Percentiles rank a stretch among this genome's conserved stretches.
Conservation (phyloP, 768 basidiomycete genomes). For the Panellus pusillus region DNA sequence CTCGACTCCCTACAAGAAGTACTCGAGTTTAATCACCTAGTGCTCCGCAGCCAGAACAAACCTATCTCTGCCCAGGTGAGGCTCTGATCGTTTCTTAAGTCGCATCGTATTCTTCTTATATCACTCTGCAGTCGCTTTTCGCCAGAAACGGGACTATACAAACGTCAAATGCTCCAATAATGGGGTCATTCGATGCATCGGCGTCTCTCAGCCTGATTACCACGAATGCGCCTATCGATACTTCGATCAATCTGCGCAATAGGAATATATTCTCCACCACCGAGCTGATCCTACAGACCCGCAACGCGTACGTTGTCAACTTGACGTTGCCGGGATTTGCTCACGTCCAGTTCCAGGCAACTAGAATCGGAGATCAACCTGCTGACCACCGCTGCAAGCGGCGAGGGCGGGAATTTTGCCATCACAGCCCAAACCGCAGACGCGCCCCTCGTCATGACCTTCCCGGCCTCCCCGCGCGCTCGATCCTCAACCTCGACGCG, state of each 20-base stretch:
- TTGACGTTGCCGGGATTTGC: not conserved
- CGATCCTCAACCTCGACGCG: slow-evolving; percentile 25
- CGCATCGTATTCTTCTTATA: not conserved
- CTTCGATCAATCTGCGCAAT: slow-evolving; percentile 38
- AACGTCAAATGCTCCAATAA: slow-evolving; percentile 47
- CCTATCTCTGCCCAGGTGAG: slow-evolving; percentile 37
- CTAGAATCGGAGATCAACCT: slow-evolving; percentile 13
- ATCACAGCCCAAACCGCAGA: slow-evolving; percentile 30
- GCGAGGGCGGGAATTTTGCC: slow-evolving; percentile 30
- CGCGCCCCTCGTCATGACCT: slow-evolving; percentile 25
- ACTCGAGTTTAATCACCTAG: slow-evolving; percentile 41
- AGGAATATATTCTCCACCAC: slow-evolving; percentile 26
- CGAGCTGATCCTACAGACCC: slow-evolving; percentile 30
- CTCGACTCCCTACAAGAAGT: slow-evolving; percentile 36
- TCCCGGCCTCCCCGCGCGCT: slow-evolving; percentile 30
- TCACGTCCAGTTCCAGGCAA: not conserved
- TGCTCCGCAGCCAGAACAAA: slow-evolving; percentile 36
- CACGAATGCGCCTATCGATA: slow-evolving; percentile 42
- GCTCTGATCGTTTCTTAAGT: not conserved
- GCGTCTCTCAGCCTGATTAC: slow-evolving; percentile 33
- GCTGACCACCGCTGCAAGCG: slow-evolving; percentile 11
- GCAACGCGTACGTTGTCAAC: slow-evolving; percentile 39
- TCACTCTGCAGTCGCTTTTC: slow-evolving; percentile 29
- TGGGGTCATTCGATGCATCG: slow-evolving; percentile 43
- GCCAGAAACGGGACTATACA: slow-evolving; percentile 28